Evolutionary conservation across 495 filamentous ascomycete species (phyloP).

Genomic region (Penicillium turbatum): DNA sequence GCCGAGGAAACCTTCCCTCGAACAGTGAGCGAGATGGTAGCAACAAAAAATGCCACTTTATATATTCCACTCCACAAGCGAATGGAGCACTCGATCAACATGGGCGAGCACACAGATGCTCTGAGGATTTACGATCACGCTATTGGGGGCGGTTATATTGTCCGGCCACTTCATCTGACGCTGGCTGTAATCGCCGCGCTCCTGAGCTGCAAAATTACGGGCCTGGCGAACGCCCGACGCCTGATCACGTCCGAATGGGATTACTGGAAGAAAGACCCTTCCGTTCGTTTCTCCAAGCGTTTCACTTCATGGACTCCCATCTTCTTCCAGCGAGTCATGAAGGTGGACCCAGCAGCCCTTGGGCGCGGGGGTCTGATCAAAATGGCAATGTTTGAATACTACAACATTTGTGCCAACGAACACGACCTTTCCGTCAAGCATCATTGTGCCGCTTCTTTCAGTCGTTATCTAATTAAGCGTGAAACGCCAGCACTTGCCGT

Average conservation of each 20-base stretch:
- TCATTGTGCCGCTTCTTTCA: slow-evolving; percentile 27
- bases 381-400: slow-evolving; percentile 39
- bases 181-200: slow-evolving; percentile 37
- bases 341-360: slow-evolving; percentile 15
- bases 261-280: slow-evolving; percentile 9
- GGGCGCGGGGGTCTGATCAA: slow-evolving; percentile 28
- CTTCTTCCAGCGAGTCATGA: slow-evolving; percentile 39
- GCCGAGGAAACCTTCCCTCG: slow-evolving; percentile 21
- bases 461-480: slow-evolving; percentile 27
- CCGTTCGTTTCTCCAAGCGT: slow-evolving; percentile 13
- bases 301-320: slow-evolving; percentile 26
- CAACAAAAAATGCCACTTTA: slow-evolving; percentile 27
- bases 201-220: slow-evolving; percentile 22
- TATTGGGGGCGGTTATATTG: slow-evolving; percentile 20
- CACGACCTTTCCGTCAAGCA: slow-evolving; percentile 33
- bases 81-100: slow-evolving; percentile 38
- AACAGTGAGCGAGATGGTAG: slow-evolving; percentile 25
- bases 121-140: slow-evolving; percentile 28
- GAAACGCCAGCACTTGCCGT: slow-evolving; percentile 27
- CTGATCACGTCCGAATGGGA: slow-evolving; percentile 33
- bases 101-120: slow-evolving; percentile 30
- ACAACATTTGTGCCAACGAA: slow-evolving; percentile 34
- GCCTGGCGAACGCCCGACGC: slow-evolving; percentile 26
- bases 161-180: slow-evolving; percentile 35
- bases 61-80: slow-evolving; percentile 35